These are phyloP conservation scores for Nosema muscidifuracis DNA, from an alignment of 371 early-diverging fungal genomes.

Conservation along the genomic window DNA sequence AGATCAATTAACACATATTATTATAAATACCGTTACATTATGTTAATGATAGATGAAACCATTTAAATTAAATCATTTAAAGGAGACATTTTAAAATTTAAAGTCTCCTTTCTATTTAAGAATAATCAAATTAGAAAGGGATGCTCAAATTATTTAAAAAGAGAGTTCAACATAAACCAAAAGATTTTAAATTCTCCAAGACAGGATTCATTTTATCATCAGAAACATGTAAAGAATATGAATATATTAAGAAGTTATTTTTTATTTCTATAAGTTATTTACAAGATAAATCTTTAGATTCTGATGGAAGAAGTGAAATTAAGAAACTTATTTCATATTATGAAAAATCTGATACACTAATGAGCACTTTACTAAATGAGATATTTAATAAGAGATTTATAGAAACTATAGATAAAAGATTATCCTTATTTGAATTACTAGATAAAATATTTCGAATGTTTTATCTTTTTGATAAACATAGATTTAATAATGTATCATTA, in stretches of 20 bases:
- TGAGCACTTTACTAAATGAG: slow-evolving; percentile 11
- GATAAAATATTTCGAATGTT: slow-evolving; percentile 17
- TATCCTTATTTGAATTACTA: slow-evolving; percentile 2
- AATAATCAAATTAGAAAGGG: too few species aligned
- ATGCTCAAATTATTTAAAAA: slow-evolving; percentile 1
- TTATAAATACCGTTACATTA: too few species aligned
- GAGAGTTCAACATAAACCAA: background rate
- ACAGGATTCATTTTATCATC: background rate
- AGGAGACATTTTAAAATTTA: too few species aligned
- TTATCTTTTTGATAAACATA: slow-evolving; percentile 8
- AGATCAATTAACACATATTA: too few species aligned
- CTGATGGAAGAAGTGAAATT: background rate
- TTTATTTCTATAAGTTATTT: background rate
- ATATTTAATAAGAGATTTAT: slow-evolving; percentile 11
- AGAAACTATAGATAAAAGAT: slow-evolving; percentile 10
- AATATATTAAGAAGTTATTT: slow-evolving; percentile 11
- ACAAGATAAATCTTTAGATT: background rate
- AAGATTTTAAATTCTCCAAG: slow-evolving; percentile 14
- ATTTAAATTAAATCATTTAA: too few species aligned
- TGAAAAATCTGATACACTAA: slow-evolving; percentile 15
- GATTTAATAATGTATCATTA: background rate
- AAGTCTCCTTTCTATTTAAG: too few species aligned
- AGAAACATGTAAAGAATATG: slow-evolving; percentile 9
- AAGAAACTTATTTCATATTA: background rate
- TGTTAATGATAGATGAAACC: too few species aligned